Base-by-base conservation (phyloP, 2,329 filamentous ascomycete genomes). In the Bipolaris victoriae region DNA sequence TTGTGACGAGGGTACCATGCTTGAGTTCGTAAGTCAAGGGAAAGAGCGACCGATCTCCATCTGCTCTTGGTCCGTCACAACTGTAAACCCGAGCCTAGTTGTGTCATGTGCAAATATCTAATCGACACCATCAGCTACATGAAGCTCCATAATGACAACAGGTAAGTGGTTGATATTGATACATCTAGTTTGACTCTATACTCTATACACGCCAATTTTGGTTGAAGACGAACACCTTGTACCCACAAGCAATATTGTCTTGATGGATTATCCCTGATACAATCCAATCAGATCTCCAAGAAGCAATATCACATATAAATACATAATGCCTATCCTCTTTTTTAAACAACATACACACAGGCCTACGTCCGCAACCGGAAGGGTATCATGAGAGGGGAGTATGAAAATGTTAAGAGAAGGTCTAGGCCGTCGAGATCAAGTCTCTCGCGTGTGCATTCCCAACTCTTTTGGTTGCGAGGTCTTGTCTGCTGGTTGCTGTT, bases 301-400 rank as follows among this genome's bases (percentile, higher is more conserved):
- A 29, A 7, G 44, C 18, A 45, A 41, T 43, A 18, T 11, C 49
- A 41, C 15, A 37, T 20, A 16, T 15, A 7, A 37, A 55, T 24
- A 26, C 3, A 24, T 7, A 15, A 5, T n/a, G 33, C 44, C 33
- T 20, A 7, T 16, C n/a, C 13, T 26, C 7, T 5, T 26, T 26
- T 29, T 29, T 29, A 3, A 29, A 29, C 9, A 29, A 22, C 9
- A 33, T 18, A 36, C 22, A 36, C 22, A 50, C 49, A 26, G 36
- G 26, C 49, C 44, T 61, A 52, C 48, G n/a, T 29, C 43, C 18
- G 43, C 15, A 31, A 37, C 33, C 20, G 20, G 20, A 7, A 48
- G 70, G 71, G 72, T 73, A 75, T 74, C 71, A 63, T 69, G 71
- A 73, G 70, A 67, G 72, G 69, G 72, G 70, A 65, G 65, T 58